These are phyloP conservation scores for Cladosporium sp. DNA, from an alignment of 2,329 filamentous ascomycete species.

Conservation along the genomic window DNA sequence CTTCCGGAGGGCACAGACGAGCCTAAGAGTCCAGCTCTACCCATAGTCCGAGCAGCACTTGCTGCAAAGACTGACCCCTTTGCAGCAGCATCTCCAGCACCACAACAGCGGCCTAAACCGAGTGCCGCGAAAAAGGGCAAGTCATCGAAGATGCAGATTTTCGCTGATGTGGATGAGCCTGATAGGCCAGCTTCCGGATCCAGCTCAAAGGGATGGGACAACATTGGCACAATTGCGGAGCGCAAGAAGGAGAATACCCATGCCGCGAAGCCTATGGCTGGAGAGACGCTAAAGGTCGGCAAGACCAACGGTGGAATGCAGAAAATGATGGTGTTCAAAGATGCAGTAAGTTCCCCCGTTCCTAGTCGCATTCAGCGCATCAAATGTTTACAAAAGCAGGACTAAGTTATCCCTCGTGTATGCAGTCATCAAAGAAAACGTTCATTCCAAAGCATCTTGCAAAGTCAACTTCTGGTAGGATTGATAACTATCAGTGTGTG, in stretches of 20 bases:
- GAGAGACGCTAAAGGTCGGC: conserved; percentile 82
- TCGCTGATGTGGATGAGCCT: conserved; percentile 63
- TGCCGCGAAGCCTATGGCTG: conserved; percentile 84
- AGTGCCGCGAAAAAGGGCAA: conserved; percentile 57
- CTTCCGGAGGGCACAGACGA: conserved; percentile 58
- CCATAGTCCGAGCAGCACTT: conserved; percentile 74
- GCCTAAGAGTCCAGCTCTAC: conserved; percentile 82
- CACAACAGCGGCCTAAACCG: conserved; percentile 52
- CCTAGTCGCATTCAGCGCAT: conserved; percentile 40
- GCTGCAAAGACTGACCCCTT: conserved; percentile 86
- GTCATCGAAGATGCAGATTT: conserved; percentile 83
- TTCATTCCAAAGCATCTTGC: conserved; percentile 26
- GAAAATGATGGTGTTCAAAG: conserved; percentile 92
- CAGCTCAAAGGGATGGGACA: conserved; percentile 78
- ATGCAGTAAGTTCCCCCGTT: conserved; percentile 69
- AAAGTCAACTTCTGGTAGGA: conserved; percentile 19
- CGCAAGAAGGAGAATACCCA: conserved; percentile 90
- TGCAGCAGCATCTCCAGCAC: conserved; percentile 33
- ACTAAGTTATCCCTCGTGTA: conserved; percentile 73
- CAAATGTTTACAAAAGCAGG: conserved; percentile 84
- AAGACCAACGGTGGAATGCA: conserved; percentile 71
- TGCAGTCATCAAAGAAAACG: conserved; percentile 41
- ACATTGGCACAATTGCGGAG: conserved; percentile 78
- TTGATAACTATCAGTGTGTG: conserved; percentile 67
- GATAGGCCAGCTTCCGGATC: conserved; percentile 54